Percentiles rank a stretch among this genome's conserved stretches.
These are phyloP conservation scores for Thozetella sp. DNA, from an alignment of 495 filamentous ascomycete genomes.

Conservation along the genomic window DNA sequence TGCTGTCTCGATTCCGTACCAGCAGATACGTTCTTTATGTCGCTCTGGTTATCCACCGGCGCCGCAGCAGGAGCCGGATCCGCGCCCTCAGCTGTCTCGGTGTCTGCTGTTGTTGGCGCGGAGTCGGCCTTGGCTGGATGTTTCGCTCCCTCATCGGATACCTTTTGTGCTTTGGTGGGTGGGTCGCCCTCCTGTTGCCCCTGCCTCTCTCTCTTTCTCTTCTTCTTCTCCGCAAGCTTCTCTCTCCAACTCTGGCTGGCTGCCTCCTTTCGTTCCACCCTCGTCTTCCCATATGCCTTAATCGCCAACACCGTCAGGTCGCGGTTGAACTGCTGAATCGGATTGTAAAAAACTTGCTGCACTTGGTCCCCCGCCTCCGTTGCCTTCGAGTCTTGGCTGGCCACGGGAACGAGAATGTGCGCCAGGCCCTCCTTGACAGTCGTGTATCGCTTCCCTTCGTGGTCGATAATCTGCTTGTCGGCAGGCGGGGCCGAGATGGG, in stretches of 20 bases:
- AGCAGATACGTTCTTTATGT: constrained; percentile 13
- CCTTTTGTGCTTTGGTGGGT: constrained; percentile 23
- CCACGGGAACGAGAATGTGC: constrained; percentile 43
- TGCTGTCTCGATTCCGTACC: constrained; percentile 19
- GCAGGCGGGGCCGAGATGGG: constrained; percentile 20
- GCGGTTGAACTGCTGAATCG: constrained; percentile 97
- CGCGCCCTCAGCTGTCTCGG: not conserved
- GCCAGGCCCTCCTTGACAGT: constrained; percentile 47
- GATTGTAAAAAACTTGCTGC: constrained; percentile 96
- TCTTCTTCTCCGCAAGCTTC: constrained; percentile 43
- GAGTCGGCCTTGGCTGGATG: not conserved
- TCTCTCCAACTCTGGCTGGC: constrained; percentile 36
- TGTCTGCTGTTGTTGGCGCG: constrained; percentile 15
- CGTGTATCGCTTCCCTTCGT: constrained; percentile 38
- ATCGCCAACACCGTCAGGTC: constrained; percentile 93
- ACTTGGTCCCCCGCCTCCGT: constrained; percentile 36
- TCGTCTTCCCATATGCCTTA: constrained; percentile 76
- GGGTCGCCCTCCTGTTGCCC: constrained; percentile 24
- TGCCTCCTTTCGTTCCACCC: constrained; percentile 47
- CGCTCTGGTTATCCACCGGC: too few relatives aligned
- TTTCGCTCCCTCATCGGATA: constrained; percentile 13
- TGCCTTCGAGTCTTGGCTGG: constrained; percentile 23
- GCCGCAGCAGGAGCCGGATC: not conserved
- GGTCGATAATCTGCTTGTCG: constrained; percentile 31
- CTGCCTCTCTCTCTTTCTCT: constrained; percentile 50